Percentiles rank a stretch among this genome's conserved stretches.
phyloP scores from a whole-genome alignment of 2,329 filamentous ascomycete species.

The Pochonia chlamydosporia region DNA sequence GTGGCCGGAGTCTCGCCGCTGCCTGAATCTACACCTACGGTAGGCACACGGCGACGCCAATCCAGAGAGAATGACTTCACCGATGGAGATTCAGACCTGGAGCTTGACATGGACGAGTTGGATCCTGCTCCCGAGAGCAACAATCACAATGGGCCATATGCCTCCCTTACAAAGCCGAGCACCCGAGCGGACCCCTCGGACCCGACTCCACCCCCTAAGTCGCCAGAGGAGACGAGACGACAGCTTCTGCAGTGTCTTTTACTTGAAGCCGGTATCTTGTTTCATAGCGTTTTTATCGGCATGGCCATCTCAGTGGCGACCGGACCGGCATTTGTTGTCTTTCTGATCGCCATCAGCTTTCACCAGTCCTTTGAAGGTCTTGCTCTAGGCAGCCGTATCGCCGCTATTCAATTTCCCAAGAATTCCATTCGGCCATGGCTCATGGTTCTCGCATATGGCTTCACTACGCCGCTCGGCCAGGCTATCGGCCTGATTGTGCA shows the following conservation, averaged over 20 bases:
- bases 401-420: constrained; percentile 71
- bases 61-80: constrained; percentile 26
- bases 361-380: constrained; percentile 88
- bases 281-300: constrained; percentile 81
- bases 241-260: constrained; percentile 72
- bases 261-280: constrained; percentile 77
- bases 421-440: constrained; percentile 73
- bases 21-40: constrained; percentile 45
- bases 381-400: constrained; percentile 78
- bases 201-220: constrained; percentile 20
- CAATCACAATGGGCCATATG: constrained; percentile 22
- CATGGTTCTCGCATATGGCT: constrained; percentile 72
- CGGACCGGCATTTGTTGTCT: constrained; percentile 71
- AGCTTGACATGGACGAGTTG: constrained; percentile 57
- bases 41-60: constrained; percentile 16
- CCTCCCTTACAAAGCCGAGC: constrained; percentile 23
- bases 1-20: constrained; percentile 54
- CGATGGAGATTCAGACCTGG: constrained; percentile 50
- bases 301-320: constrained; percentile 81
- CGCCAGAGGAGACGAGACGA: constrained; percentile 55
- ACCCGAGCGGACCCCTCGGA: constrained; percentile 2
- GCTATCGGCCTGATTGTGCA: constrained; percentile 75
- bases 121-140: constrained; percentile 32
- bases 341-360: constrained; percentile 74
- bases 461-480: constrained; percentile 76